These are phyloP conservation scores for Lepiota subincarnata DNA, from an alignment of 768 basidiomycete species.

Conservation along the genomic window DNA sequence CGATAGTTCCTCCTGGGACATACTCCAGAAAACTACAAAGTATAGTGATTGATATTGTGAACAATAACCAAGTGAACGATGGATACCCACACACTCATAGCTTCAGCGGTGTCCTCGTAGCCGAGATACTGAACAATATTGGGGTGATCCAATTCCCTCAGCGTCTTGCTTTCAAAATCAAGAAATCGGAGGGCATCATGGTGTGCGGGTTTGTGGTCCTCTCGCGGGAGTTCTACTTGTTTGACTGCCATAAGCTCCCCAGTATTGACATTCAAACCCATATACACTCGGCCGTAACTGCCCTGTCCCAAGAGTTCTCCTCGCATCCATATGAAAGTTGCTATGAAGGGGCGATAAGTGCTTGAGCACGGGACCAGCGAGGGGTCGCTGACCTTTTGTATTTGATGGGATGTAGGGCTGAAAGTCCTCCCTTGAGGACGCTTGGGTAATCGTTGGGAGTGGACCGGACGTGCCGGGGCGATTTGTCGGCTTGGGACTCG, in stretches of 20 bases:
- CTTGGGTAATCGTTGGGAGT: neutral
- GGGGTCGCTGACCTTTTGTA: neutral
- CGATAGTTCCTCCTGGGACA: constrained; percentile 91
- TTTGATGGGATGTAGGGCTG: constrained; percentile 1
- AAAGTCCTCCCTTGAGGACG: neutral
- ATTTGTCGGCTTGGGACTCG: neutral
- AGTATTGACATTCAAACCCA: constrained; percentile 84
- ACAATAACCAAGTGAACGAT: neutral
- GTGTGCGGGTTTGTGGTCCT: constrained; percentile 57
- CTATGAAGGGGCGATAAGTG: constrained; percentile 21
- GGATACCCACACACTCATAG: constrained; percentile 70
- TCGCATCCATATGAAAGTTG: constrained; percentile 87
- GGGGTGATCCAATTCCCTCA: constrained; percentile 84
- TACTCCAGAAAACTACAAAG: constrained; percentile 84
- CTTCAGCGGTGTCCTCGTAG: constrained; percentile 69
- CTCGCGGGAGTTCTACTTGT: constrained; percentile 89
- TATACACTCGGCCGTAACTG: constrained; percentile 90
- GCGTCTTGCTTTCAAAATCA: constrained; percentile 80
- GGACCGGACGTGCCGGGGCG: neutral
- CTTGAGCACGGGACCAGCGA: neutral
- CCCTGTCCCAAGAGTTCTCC: constrained; percentile 92
- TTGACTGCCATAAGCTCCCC: constrained; percentile 96
- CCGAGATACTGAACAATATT: constrained; percentile 93
- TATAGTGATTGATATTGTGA: constrained; percentile 1
- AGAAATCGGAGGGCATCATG: constrained; percentile 72